Conservation (phyloP, 352 stramenopile species). For the Phytophthora constricta region DNA sequence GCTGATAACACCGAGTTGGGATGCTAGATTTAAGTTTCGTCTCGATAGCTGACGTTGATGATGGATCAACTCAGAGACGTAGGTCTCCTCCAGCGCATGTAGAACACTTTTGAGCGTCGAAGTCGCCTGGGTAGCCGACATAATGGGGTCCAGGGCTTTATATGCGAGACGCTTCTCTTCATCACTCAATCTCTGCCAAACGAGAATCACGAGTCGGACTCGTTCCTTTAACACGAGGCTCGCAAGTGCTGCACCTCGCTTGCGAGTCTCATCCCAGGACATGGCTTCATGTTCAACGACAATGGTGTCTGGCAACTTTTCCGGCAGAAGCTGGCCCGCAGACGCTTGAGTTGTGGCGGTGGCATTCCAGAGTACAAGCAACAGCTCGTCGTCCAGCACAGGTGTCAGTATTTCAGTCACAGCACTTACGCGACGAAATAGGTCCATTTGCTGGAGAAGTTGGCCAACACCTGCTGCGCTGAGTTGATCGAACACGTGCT, state of each 20-base stretch:
- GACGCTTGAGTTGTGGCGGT: constrained; percentile 47
- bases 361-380: constrained; percentile 69
- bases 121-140: constrained; percentile 16
- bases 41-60: constrained; percentile 44
- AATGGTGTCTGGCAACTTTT: not conserved
- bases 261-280: constrained; percentile 38
- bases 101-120: constrained; percentile 51
- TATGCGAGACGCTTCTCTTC: constrained; percentile 58
- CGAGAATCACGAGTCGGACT: constrained; percentile 55
- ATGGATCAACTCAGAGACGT: constrained; percentile 66
- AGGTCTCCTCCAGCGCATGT: constrained; percentile 62
- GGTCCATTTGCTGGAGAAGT: constrained; percentile 47
- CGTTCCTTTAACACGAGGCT: constrained; percentile 67
- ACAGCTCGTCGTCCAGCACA: constrained; percentile 62
- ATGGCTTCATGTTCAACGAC: constrained; percentile 12
- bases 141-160: constrained; percentile 34
- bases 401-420: constrained; percentile 55
- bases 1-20: constrained; percentile 22
- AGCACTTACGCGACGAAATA: constrained; percentile 28
- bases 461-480: constrained; percentile 29
- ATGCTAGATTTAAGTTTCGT: constrained; percentile 30
- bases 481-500: constrained; percentile 41
- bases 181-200: constrained; percentile 57
- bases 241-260: constrained; percentile 48
- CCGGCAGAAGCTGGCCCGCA: constrained; percentile 12